Evolutionary conservation across 2,329 filamentous ascomycete genomes (phyloP).

Genomic region (Neoscytalidium dimidiatum): DNA sequence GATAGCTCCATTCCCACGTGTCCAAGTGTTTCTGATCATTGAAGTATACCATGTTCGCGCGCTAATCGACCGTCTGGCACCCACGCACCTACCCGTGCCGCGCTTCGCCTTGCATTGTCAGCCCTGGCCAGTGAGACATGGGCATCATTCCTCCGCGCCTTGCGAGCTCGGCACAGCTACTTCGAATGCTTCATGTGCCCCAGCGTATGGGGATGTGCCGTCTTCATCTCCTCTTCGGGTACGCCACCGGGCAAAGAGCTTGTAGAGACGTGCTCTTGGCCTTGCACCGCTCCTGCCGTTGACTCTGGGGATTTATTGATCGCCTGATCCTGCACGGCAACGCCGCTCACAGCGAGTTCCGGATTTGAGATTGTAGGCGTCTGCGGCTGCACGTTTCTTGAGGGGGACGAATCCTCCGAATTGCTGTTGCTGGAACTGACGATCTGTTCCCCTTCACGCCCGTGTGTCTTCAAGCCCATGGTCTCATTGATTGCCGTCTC

Average conservation of each 20-base stretch:
- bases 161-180: conserved; percentile 16
- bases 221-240: conserved; percentile 42
- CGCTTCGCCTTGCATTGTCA: background rate
- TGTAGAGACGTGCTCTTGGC: conserved; percentile 38
- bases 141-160: background rate
- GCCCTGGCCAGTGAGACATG: background rate
- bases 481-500: conserved; percentile 32
- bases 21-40: background rate
- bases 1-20: background rate
- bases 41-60: background rate
- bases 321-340: background rate
- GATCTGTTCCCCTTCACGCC: conserved; percentile 35
- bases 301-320: conserved; percentile 24
- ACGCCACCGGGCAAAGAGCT: conserved; percentile 45
- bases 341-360: background rate
- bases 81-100: conserved; percentile 1
- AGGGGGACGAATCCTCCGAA: background rate
- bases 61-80: background rate
- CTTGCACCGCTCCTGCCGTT: conserved; percentile 27
- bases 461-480: conserved; percentile 43
- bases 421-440: conserved; percentile 31
- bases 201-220: conserved; percentile 35
- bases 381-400: background rate
- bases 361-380: background rate
- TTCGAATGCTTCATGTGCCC: conserved; percentile 29